Conservation (phyloP, 1,284 basidiomycete genomes). For the Pyrrhoderma noxium region DNA sequence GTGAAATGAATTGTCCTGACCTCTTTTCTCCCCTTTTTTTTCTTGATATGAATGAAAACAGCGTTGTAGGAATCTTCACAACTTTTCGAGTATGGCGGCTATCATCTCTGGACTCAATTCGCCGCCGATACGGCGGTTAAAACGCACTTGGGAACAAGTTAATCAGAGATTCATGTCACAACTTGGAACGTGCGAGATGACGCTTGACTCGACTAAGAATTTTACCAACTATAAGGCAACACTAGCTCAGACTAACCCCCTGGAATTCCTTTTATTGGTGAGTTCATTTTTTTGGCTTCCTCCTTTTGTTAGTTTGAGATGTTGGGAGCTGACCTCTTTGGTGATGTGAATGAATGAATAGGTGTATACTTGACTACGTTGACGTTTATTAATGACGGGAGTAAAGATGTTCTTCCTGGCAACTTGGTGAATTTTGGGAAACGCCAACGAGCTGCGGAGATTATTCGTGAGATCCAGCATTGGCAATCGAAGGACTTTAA, state of each 20-base stretch:
- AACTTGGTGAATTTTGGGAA: conserved; percentile 95
- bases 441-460: conserved; percentile 87
- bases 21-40: too few species aligned
- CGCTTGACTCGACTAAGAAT: conserved; percentile 86
- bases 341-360: conserved; percentile 26
- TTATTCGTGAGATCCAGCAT: conserved; percentile 93
- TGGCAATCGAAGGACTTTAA: conserved; percentile 93
- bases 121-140: conserved; percentile 86
- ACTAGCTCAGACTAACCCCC: conserved; percentile 86
- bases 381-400: conserved; percentile 98
- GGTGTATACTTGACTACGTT: conserved; percentile 94
- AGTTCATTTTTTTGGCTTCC: conserved; percentile 20
- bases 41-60: conserved; percentile 31
- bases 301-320: not conserved
- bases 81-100: conserved; percentile 94
- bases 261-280: conserved; percentile 96
- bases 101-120: conserved; percentile 94
- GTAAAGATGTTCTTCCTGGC: conserved; percentile 77
- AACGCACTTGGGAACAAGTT: conserved; percentile 93
- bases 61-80: conserved; percentile 87
- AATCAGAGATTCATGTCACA: conserved; percentile 63
- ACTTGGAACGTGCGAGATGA: conserved; percentile 68
- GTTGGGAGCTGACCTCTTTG: not conserved
- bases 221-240: conserved; percentile 88
- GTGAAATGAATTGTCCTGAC: too few species aligned